Conservation (phyloP, 2,329 filamentous ascomycete species). For the Trichoderma sp. region DNA sequence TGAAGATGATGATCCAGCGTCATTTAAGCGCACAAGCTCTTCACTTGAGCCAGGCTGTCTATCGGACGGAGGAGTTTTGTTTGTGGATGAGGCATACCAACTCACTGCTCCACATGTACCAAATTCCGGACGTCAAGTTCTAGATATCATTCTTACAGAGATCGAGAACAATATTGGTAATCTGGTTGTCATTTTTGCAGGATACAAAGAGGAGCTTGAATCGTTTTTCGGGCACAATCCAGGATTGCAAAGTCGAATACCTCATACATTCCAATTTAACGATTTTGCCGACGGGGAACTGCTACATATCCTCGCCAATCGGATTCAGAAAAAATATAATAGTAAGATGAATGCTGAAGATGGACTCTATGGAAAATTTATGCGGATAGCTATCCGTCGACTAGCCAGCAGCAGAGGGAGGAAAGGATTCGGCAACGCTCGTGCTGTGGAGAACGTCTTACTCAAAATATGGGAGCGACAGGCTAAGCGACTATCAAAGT, state of each 20-base stretch:
- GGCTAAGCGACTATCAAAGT: background rate
- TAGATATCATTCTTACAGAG: background rate
- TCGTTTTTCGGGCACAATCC: background rate
- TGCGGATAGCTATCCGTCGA: background rate
- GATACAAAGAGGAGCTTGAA: constrained; percentile 4
- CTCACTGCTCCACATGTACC: background rate
- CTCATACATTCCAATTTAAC: background rate
- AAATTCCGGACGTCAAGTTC: background rate
- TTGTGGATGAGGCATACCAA: constrained; percentile 5
- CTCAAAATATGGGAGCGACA: background rate
- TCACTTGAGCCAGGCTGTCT: background rate
- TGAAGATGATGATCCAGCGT: background rate
- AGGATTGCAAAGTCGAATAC: constrained; percentile 6
- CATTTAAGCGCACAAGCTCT: background rate
- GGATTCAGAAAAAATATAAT: background rate
- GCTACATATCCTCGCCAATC: background rate
- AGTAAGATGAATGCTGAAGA: background rate
- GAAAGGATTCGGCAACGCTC: background rate
- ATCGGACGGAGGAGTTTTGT: background rate
- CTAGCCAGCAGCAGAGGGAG: background rate
- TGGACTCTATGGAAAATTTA: background rate
- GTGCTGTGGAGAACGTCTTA: background rate
- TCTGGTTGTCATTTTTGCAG: background rate
- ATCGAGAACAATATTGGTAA: background rate
- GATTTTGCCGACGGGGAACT: background rate